Evolutionary conservation across 345 rosid species (phyloP).

Genomic region (Eucalyptus globulus): DNA sequence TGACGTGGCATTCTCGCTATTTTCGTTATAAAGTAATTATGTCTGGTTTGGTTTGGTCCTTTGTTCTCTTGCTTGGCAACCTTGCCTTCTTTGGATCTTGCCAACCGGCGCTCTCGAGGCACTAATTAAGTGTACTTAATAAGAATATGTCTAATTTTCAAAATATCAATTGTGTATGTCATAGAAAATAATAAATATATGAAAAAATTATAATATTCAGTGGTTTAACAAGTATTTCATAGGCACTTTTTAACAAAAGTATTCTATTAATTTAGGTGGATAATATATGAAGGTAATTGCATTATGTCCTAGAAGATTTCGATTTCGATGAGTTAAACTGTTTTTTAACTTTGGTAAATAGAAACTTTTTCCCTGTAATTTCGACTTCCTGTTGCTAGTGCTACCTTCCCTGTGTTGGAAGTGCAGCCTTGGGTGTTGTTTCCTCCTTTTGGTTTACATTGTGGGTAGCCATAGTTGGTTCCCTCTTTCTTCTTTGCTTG

Average conservation of each 20-base stretch:
- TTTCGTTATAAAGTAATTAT: neutral
- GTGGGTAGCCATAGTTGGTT: too few relatives aligned
- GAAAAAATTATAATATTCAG: accelerated
- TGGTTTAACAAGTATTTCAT: neutral
- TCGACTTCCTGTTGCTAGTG: too few relatives aligned
- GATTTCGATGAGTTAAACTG: too few relatives aligned
- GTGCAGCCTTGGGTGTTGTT: too few relatives aligned
- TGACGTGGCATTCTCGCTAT: neutral
- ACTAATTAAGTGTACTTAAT: neutral
- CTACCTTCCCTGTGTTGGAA: accelerated
- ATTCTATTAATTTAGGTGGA: neutral
- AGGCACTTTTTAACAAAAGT: neutral
- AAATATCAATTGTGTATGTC: accelerated
- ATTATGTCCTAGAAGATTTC: neutral
- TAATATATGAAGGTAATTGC: neutral
- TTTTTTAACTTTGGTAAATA: too few relatives aligned
- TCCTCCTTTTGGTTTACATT: too few relatives aligned
- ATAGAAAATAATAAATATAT: neutral
- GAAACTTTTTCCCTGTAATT: too few relatives aligned
- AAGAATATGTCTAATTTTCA: neutral
- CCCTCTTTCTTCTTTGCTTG: too few relatives aligned
- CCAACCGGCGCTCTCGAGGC: neutral
- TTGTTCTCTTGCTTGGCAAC: neutral
- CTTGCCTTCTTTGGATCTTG: neutral
- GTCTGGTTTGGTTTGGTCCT: neutral